Evolutionary conservation across 768 basidiomycete genomes (phyloP).

Genomic region (Macrolepiota fuliginosa): DNA sequence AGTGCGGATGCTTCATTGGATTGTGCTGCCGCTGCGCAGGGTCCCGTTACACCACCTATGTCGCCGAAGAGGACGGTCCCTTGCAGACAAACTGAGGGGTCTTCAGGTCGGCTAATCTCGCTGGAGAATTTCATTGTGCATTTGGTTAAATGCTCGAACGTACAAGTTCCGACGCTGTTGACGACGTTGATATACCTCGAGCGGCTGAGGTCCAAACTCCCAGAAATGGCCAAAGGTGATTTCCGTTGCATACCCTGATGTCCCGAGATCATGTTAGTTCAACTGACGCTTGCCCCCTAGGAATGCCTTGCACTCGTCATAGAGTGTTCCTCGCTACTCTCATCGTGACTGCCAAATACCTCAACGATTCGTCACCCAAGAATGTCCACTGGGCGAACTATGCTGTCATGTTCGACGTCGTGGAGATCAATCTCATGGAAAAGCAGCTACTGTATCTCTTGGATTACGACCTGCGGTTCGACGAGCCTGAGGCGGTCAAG

Average conservation of each 20-base stretch:
- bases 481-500: constrained; percentile 73
- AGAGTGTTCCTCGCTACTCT: constrained; percentile 95
- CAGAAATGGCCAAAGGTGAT: constrained; percentile 81
- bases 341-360: constrained; percentile 94
- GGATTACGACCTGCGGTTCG: constrained; percentile 89
- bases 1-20: background rate
- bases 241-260: constrained; percentile 19
- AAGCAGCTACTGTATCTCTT: constrained; percentile 90
- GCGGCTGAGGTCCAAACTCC: constrained; percentile 76
- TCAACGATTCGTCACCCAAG: constrained; percentile 95
- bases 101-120: constrained; percentile 40
- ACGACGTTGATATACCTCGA: constrained; percentile 92
- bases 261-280: background rate
- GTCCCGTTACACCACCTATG: constrained; percentile 62
- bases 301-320: constrained; percentile 88
- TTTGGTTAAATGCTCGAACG: constrained; percentile 78
- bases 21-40: constrained; percentile 16
- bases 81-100: background rate
- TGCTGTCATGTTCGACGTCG: constrained; percentile 68
- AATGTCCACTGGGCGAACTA: constrained; percentile 92
- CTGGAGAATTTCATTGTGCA: constrained; percentile 84
- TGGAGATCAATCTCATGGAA: constrained; percentile 95
- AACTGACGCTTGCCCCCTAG: constrained; percentile 32
- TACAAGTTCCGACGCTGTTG: constrained; percentile 88
- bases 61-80: background rate